phyloP scores from a whole-genome alignment of 257 asterid species.

The Solanum paucissectum region DNA sequence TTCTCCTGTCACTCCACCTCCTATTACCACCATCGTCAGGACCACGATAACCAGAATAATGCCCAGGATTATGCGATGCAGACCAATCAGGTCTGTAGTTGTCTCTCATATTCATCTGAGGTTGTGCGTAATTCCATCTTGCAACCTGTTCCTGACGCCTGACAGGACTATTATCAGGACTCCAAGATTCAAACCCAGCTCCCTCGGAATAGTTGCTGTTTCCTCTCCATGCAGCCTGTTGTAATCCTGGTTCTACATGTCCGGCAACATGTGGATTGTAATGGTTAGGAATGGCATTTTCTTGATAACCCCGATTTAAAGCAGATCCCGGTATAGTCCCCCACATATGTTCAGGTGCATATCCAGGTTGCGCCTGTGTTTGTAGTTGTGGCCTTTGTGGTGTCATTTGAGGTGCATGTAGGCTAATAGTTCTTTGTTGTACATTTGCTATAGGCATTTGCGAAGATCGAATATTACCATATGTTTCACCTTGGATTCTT shows the following conservation, averaged over 20 bases:
- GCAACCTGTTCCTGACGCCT: slow-evolving; percentile 28
- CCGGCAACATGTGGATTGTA: slow-evolving; percentile 20
- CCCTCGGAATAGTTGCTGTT: slow-evolving; percentile 16
- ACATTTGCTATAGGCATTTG: background rate
- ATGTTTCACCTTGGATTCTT: slow-evolving; percentile 12
- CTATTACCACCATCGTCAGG: slow-evolving; percentile 24
- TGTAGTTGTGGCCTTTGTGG: slow-evolving; percentile 16
- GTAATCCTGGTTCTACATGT: slow-evolving; percentile 9
- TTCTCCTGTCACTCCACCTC: slow-evolving; percentile 52
- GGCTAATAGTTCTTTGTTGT: background rate
- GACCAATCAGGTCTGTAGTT: slow-evolving; percentile 22
- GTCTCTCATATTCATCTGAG: slow-evolving; percentile 19
- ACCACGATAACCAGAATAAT: slow-evolving; percentile 30
- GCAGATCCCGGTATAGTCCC: background rate
- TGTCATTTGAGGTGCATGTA: background rate
- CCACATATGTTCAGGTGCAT: slow-evolving; percentile 21
- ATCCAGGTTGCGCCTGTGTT: slow-evolving; percentile 6
- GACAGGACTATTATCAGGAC: slow-evolving; percentile 61
- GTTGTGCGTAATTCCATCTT: slow-evolving; percentile 22
- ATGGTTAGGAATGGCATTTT: slow-evolving; percentile 17
- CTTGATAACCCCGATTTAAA: slow-evolving; percentile 14
- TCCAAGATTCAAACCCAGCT: slow-evolving; percentile 51
- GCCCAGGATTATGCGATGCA: slow-evolving; percentile 12
- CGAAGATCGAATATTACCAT: slow-evolving; percentile 14
- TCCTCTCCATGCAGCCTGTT: slow-evolving; percentile 27